Evolutionary conservation across 768 basidiomycete species (phyloP), one percentile per base, ranked within the genome.

Genomic region (Pleurotus djamor): DNA sequence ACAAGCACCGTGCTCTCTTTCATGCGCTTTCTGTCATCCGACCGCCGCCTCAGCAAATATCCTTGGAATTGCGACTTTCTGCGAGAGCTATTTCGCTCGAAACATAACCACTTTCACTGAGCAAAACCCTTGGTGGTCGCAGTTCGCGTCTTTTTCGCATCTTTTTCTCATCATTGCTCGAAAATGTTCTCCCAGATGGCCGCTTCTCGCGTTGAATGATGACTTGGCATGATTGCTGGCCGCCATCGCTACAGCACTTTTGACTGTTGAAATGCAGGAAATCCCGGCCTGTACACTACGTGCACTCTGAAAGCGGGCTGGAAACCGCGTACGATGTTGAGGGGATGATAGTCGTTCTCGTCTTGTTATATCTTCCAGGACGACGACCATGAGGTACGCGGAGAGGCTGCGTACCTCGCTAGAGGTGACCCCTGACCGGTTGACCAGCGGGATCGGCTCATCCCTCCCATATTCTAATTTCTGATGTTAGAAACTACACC

Each of bases 1-100:
- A 56, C 37, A 41, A 41, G 38, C 38, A 41, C 41, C 54, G 54
- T 56, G 16, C 54, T 56, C 41, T 56, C 54, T 32, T 56, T 56
- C 54, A 56, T 56, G 49, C 49, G 49, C 49, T 33, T 50, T 35
- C 45, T 47, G 45, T 10, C 45, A 12, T 12, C 7, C 45, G 45
- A 17, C 13, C 45, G 14, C 17, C 13, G 9, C 7, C 12, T 41
- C 38, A 41, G 9, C 38, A 41, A 47, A 28, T 28, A 28, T 28
- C 21, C 3, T 28, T 28, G 21, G 21, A 28, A 28, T 28, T 28
- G 21, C 21, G 21, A 28, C 21, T 28, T n/a, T n/a, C 21, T 28
- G 21, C 21, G 21, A 28, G 21, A 3, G 1, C n/a, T 43, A 43
- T n/a, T 9, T n/a, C 9, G n/a, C n/a, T 43, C 41, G 41, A 43